Conservation (phyloP, 306 rosid genomes). For the Heteromeles arbutifolia region DNA sequence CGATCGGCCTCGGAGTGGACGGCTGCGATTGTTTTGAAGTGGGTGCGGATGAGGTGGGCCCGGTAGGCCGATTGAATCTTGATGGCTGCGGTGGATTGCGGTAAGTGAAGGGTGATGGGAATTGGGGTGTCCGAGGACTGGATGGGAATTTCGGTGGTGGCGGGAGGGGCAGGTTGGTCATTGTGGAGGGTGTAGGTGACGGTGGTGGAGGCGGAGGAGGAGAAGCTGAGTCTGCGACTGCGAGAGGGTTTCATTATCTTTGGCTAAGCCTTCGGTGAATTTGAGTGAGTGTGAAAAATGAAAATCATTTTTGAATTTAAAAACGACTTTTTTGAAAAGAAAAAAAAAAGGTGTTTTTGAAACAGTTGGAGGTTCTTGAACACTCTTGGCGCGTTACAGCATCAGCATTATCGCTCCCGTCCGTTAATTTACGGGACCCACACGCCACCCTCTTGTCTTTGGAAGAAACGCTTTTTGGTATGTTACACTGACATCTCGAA, state of each 20-base stretch:
- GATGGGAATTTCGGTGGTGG: conserved; percentile 34
- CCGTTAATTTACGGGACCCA: conserved; percentile 14
- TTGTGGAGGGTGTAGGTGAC: conserved; percentile 39
- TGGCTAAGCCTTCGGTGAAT: neutral
- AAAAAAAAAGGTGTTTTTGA: neutral
- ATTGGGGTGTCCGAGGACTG: conserved; percentile 21
- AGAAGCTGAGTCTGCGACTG: conserved; percentile 16
- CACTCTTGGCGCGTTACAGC: conserved; percentile 31
- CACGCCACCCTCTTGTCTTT: neutral
- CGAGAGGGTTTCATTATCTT: conserved; percentile 45
- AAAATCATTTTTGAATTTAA: neutral
- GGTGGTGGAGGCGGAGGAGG: conserved; percentile 30
- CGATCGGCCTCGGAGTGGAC: conserved; percentile 54
- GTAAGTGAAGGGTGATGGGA: conserved; percentile 20
- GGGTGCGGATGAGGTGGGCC: conserved; percentile 59
- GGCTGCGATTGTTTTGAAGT: conserved; percentile 45
- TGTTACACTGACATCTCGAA: no score
- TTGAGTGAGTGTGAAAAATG: neutral
- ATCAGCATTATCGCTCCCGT: neutral
- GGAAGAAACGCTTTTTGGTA: neutral
- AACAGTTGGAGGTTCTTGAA: conserved; percentile 21
- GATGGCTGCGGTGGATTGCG: conserved; percentile 35
- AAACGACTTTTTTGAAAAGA: neutral
- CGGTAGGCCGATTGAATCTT: conserved; percentile 73
- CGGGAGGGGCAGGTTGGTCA: conserved; percentile 47